Percentiles rank a stretch among this genome's conserved stretches.
Conservation (phyloP, 345 rosid species). For the Eucalyptus erythrocorys region DNA sequence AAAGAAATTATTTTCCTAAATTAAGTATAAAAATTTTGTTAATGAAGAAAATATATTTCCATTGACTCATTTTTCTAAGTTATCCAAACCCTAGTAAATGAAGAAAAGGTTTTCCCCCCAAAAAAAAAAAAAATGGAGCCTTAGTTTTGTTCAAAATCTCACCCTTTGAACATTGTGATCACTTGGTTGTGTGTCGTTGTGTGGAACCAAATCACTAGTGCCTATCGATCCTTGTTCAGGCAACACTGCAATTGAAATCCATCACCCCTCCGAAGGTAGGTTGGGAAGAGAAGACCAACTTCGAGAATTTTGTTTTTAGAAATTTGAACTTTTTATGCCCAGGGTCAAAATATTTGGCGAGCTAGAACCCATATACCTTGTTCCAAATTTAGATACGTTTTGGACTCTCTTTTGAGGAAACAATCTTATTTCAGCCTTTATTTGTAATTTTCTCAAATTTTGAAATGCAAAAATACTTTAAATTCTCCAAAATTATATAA, state of each 20-base stretch:
- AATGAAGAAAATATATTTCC: too few relatives aligned
- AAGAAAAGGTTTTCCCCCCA: too few relatives aligned
- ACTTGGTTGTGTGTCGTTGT: rapidly evolving
- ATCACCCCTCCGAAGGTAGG: too few relatives aligned
- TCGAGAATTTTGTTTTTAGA: rapidly evolving
- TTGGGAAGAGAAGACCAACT: too few relatives aligned
- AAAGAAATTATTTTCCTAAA: too few relatives aligned
- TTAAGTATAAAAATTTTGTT: too few relatives aligned
- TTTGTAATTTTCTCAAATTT: not conserved
- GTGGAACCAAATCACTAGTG: too few relatives aligned
- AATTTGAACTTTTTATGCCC: too few relatives aligned
- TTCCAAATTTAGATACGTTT: not conserved
- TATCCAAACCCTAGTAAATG: too few relatives aligned
- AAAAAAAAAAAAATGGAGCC: rapidly evolving
- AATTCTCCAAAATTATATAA: not conserved
- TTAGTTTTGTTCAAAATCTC: too few relatives aligned
- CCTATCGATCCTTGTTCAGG: rapidly evolving
- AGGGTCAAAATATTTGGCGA: rapidly evolving
- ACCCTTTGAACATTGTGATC: rapidly evolving
- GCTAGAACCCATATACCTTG: rapidly evolving
- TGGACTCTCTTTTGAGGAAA: rapidly evolving
- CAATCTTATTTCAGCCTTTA: not conserved
- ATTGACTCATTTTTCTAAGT: too few relatives aligned
- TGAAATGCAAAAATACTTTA: not conserved
- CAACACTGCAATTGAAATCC: too few relatives aligned